Evolutionary conservation across 495 filamentous ascomycete genomes (phyloP).

Genomic region (Trypethelium eluteriae): DNA sequence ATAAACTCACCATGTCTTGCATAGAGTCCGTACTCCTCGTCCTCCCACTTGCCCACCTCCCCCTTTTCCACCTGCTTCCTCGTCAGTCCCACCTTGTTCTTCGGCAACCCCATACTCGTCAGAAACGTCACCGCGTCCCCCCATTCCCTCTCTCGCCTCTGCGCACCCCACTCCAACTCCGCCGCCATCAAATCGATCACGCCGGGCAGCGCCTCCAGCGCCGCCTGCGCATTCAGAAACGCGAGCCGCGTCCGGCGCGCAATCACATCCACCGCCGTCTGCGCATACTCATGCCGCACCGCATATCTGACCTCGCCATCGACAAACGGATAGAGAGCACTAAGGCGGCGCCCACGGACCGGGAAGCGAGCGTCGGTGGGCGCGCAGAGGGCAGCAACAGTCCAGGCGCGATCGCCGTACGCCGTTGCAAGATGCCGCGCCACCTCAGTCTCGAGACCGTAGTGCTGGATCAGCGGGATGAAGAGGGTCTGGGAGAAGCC

Average conservation of each 20-base stretch:
- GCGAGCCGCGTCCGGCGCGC: slow-evolving; percentile 81
- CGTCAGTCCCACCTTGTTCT: slow-evolving; percentile 61
- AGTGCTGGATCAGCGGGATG: slow-evolving; percentile 97
- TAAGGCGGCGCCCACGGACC: slow-evolving; percentile 75
- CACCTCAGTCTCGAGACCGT: slow-evolving; percentile 89
- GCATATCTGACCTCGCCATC: slow-evolving; percentile 94
- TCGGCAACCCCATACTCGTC: slow-evolving; percentile 78
- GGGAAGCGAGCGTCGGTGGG: slow-evolving; percentile 83
- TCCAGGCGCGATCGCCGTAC: slow-evolving; percentile 95
- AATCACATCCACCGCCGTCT: slow-evolving; percentile 86
- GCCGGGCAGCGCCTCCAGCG: slow-evolving; percentile 77
- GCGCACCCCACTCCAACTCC: slow-evolving; percentile 74
- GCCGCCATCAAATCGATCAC: slow-evolving; percentile 91
- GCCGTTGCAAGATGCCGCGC: slow-evolving; percentile 82
- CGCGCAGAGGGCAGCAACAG: slow-evolving; percentile 74
- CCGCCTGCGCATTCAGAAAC: slow-evolving; percentile 92
- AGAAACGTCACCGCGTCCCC: slow-evolving; percentile 69
- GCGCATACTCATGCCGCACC: slow-evolving; percentile 83
- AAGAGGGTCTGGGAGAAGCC: slow-evolving; percentile 93
- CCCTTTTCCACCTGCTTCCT: slow-evolving; percentile 73
- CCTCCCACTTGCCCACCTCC: slow-evolving; percentile 42
- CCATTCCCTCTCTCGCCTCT: slow-evolving; percentile 77
- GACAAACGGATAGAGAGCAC: slow-evolving; percentile 83
- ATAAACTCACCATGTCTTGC: slow-evolving; percentile 58
- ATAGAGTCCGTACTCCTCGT: slow-evolving; percentile 65